Percentiles rank a stretch among this genome's conserved stretches.
These are phyloP conservation scores for Colletotrichum tabaci DNA, from an alignment of 2,329 filamentous ascomycete genomes.

Conservation along the genomic window DNA sequence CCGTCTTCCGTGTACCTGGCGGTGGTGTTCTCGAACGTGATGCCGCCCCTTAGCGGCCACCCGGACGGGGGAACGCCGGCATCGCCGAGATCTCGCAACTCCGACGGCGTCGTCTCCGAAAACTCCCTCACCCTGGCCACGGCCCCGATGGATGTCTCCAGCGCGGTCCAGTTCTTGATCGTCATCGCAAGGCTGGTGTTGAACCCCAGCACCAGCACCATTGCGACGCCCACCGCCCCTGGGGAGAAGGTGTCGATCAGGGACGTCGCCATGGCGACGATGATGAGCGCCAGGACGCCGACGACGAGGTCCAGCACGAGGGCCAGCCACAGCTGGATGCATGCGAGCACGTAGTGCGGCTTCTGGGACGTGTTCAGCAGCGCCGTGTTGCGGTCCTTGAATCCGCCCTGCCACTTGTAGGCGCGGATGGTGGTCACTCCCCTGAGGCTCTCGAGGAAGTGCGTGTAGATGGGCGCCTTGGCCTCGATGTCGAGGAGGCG, in stretches of 20 bases:
- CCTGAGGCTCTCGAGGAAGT: constrained; percentile 64
- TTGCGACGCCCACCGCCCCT: constrained; percentile 51
- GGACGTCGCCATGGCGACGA: constrained; percentile 59
- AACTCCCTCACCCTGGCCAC: constrained; percentile 53
- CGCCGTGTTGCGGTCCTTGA: constrained; percentile 52
- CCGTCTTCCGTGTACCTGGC: constrained; percentile 47
- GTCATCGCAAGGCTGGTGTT: constrained; percentile 50
- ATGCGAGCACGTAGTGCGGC: constrained; percentile 65
- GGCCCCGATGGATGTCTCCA: constrained; percentile 56
- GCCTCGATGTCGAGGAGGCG: constrained; percentile 68
- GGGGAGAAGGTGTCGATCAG: constrained; percentile 45
- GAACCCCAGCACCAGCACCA: constrained; percentile 48
- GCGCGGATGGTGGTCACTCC: constrained; percentile 66
- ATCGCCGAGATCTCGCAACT: constrained; percentile 44
- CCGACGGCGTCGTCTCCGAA: constrained; percentile 45
- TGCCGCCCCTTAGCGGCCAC: constrained; percentile 49
- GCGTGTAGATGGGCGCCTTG: constrained; percentile 64
- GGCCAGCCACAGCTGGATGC: constrained; percentile 67
- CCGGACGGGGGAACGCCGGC: constrained; percentile 26
- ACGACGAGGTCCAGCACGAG: constrained; percentile 65
- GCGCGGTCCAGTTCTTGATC: constrained; percentile 53
- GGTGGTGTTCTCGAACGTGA: constrained; percentile 48
- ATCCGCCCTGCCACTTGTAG: constrained; percentile 61
- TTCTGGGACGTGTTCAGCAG: constrained; percentile 63
- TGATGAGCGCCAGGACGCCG: constrained; percentile 59